These are phyloP conservation scores for Candida insectorum DNA, from an alignment of 805 yeast species.

Conservation along the genomic window DNA sequence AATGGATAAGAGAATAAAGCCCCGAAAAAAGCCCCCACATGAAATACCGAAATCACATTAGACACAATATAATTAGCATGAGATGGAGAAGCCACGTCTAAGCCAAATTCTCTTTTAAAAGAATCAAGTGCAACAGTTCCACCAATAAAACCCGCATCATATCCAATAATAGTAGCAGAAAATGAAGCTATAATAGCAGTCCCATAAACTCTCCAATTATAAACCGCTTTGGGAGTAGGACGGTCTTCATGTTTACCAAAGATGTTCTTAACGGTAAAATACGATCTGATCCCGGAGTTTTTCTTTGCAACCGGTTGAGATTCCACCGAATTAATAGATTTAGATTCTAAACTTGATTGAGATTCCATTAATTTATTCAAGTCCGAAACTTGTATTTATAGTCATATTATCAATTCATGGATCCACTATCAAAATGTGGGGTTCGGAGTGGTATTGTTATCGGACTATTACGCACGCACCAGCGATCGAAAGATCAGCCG, in stretches of 20 bases:
- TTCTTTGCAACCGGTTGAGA: not conserved
- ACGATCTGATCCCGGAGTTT: slow-evolving; percentile 4
- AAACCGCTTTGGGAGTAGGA: slow-evolving; percentile 36
- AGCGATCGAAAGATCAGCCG: too few relatives aligned
- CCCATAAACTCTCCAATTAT: slow-evolving; percentile 30
- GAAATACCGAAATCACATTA: slow-evolving; percentile 37
- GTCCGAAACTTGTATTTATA: too few relatives aligned
- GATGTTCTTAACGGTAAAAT: slow-evolving; percentile 11
- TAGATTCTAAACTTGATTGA: slow-evolving; percentile 1
- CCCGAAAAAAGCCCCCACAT: slow-evolving; percentile 40
- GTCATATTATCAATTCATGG: too few relatives aligned
- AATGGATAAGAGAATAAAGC: slow-evolving; percentile 35
- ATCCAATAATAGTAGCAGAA: slow-evolving; percentile 40
- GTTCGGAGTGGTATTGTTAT: too few relatives aligned
- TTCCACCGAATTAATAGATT: not conserved
- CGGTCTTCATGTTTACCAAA: slow-evolving; percentile 35
- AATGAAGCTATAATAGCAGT: slow-evolving; percentile 36
- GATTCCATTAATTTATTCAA: too few relatives aligned
- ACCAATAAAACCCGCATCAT: slow-evolving; percentile 40
- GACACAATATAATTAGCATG: slow-evolving; percentile 23
- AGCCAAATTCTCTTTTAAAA: slow-evolving; percentile 30
- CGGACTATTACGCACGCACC: too few relatives aligned
- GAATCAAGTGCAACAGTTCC: slow-evolving; percentile 34
- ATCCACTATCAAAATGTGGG: too few relatives aligned
- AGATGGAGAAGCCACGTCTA: slow-evolving; percentile 14